phyloP scores from a whole-genome alignment of 768 basidiomycete genomes.

The Roridomyces roridus region DNA sequence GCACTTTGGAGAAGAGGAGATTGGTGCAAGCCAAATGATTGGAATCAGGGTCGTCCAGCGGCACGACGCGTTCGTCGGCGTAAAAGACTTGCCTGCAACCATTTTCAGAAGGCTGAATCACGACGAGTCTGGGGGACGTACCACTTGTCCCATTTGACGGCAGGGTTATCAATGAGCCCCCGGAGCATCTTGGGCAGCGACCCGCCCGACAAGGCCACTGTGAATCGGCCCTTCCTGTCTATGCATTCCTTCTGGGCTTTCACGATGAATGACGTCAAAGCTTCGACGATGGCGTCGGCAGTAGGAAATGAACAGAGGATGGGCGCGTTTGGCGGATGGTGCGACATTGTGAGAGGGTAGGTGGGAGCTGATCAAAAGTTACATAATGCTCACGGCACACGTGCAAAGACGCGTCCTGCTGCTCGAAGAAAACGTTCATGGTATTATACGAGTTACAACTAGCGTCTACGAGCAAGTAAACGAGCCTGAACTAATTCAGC shows the following conservation, averaged over 20 bases:
- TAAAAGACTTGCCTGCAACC: slow-evolving; percentile 92
- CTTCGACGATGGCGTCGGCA: slow-evolving; percentile 57
- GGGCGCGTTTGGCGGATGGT: slow-evolving; percentile 68
- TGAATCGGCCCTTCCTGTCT: slow-evolving; percentile 88
- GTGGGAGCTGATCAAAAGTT: neutral
- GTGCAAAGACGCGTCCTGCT: no score
- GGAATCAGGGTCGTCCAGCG: slow-evolving; percentile 90
- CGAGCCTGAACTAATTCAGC: no score
- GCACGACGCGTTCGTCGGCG: slow-evolving; percentile 94
- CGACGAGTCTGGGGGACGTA: no score
- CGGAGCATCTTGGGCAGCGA: slow-evolving; percentile 84
- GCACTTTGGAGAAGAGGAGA: slow-evolving; percentile 81
- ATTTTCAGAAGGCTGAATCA: no score
- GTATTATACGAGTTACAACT: no score
- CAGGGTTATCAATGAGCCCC: slow-evolving; percentile 66
- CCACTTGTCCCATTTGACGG: slow-evolving; percentile 95
- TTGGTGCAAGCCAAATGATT: slow-evolving; percentile 82
- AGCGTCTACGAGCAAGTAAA: no score
- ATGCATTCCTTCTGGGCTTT: slow-evolving; percentile 91
- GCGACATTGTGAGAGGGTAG: slow-evolving; percentile 33
- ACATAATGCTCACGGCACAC: no score
- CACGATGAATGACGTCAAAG: slow-evolving; percentile 82
- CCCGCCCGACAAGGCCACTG: slow-evolving; percentile 93
- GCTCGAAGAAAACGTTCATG: no score
- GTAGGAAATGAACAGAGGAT: slow-evolving; percentile 75